These are phyloP conservation scores for Vairimorpha necatrix DNA, from an alignment of 371 early-diverging fungal genomes.

Conservation along the genomic window DNA sequence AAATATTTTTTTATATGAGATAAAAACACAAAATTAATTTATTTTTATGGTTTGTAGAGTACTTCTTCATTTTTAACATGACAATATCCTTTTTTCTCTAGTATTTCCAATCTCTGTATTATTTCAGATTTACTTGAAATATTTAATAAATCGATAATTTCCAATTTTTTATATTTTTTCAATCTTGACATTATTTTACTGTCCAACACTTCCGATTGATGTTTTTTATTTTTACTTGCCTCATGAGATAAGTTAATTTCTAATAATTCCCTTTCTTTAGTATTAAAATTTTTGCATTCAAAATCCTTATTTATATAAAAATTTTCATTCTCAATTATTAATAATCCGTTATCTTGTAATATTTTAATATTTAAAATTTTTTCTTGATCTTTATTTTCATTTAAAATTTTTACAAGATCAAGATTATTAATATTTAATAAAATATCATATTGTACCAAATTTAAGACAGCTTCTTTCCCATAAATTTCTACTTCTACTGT, in stretches of 20 bases:
- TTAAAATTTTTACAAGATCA: neutral
- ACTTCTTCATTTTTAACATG: neutral
- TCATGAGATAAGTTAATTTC: no score
- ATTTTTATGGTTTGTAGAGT: neutral
- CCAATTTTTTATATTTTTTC: neutral
- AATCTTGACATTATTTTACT: neutral
- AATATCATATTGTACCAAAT: conserved; percentile 10
- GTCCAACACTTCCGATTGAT: neutral
- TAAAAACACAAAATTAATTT: neutral
- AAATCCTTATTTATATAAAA: neutral
- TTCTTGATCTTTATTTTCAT: neutral
- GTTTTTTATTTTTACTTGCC: neutral
- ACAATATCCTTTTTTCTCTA: conserved; percentile 3
- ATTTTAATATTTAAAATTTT: no score
- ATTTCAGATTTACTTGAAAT: neutral
- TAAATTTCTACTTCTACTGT: conserved; percentile 9
- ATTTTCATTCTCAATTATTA: neutral
- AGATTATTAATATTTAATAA: neutral
- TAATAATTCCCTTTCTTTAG: no score
- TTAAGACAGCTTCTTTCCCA: neutral
- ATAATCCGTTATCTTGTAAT: neutral
- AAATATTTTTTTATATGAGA: no score
- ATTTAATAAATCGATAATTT: neutral
- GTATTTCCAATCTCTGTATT: neutral
- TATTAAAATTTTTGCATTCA: neutral